Evolutionary conservation across 208 protist species (phyloP).

Genomic region (Leishmania mexicana): DNA sequence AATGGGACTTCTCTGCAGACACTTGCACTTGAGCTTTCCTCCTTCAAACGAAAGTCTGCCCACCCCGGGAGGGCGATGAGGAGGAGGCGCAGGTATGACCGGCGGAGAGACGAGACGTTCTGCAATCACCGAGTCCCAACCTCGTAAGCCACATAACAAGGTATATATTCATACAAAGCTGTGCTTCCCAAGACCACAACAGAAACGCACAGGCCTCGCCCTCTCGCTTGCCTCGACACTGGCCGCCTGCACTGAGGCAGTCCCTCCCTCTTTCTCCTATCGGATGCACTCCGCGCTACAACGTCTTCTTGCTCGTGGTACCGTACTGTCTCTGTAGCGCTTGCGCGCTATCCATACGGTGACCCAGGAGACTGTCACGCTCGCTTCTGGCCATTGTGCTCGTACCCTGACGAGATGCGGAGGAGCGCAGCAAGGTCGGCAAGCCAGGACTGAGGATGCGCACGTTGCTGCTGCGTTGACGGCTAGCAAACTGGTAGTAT

Average conservation of each 20-base stretch:
- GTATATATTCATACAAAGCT: neutral
- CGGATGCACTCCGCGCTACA: neutral
- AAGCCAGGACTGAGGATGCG: conserved; percentile 18
- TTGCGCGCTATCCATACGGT: neutral
- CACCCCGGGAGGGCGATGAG: neutral
- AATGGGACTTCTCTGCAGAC: neutral
- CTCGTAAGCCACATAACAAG: neutral
- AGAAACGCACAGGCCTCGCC: too few relatives aligned
- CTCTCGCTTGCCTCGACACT: neutral
- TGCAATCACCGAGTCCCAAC: neutral
- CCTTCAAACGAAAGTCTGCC: neutral
- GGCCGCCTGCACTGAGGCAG: neutral
- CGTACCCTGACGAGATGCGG: conserved; percentile 5
- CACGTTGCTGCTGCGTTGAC: conserved; percentile 23
- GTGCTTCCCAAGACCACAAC: too few relatives aligned
- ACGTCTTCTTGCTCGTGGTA: neutral
- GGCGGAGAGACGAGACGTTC: neutral
- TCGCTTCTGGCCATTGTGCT: neutral
- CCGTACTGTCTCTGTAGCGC: conserved; percentile 7
- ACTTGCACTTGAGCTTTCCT: neutral
- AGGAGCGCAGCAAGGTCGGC: conserved; percentile 10
- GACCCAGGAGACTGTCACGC: neutral
- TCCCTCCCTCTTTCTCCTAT: neutral
- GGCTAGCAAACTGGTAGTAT: conserved; percentile 33
- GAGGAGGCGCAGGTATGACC: neutral